Evolutionary conservation across 768 basidiomycete genomes (phyloP).

Genomic region (Peribolospora baueri): DNA sequence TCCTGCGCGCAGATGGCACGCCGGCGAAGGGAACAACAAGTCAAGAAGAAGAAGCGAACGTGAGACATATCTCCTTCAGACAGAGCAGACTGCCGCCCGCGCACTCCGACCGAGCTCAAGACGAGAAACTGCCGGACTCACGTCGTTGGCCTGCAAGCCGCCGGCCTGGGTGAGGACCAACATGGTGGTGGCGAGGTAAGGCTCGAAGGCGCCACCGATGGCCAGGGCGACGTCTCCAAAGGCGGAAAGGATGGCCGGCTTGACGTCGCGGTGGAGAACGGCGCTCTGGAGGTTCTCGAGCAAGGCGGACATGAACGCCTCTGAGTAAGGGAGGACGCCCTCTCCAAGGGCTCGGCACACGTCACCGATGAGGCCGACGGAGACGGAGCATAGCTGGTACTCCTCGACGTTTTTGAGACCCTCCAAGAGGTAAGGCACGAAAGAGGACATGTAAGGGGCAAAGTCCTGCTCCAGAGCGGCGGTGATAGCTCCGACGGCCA

Average conservation of each 20-base stretch:
- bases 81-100: neutral
- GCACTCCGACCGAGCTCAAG: neutral
- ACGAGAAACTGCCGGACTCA: slow-evolving; percentile 21
- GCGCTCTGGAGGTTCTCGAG: slow-evolving; percentile 77
- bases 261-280: slow-evolving; percentile 73
- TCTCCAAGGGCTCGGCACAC: slow-evolving; percentile 84
- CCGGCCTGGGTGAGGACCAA: slow-evolving; percentile 75
- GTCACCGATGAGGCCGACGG: slow-evolving; percentile 86
- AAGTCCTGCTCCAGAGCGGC: slow-evolving; percentile 54
- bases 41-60: neutral
- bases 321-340: slow-evolving; percentile 54
- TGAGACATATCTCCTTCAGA: neutral
- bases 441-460: slow-evolving; percentile 56
- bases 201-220: slow-evolving; percentile 55
- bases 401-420: slow-evolving; percentile 85
- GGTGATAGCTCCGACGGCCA: slow-evolving; percentile 59
- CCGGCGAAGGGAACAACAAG: neutral
- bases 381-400: slow-evolving; percentile 81
- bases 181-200: slow-evolving; percentile 76
- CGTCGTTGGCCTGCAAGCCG: slow-evolving; percentile 60
- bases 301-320: slow-evolving; percentile 72
- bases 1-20: slow-evolving; percentile 31
- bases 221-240: slow-evolving; percentile 94
- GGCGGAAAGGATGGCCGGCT: slow-evolving; percentile 83
- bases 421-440: slow-evolving; percentile 62